Evolutionary conservation across 1,139 yeast genomes (phyloP), one percentile per base, ranked within the genome.

Genomic region (Taiozyma sp.): DNA sequence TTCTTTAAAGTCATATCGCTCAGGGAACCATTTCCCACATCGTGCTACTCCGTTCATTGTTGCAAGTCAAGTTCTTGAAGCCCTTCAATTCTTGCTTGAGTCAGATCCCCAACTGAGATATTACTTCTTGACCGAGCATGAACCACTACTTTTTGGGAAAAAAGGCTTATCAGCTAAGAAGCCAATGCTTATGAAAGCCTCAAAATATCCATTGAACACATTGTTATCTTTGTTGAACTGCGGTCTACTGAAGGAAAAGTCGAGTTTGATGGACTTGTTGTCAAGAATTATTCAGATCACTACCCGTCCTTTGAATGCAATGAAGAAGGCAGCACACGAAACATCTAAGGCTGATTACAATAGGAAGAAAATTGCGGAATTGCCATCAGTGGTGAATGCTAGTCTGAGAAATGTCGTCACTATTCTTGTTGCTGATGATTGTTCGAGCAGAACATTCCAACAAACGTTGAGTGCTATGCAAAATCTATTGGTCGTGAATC

Each of bases 391-490:
- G 56, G 86, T 91, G 2, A 83, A 79, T 45, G 70, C 74, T 42
- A 83, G 85, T 56, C 72, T 88, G 62, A 76, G 80, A 50, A 78
- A 79, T 53, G 73, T 89, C 47, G 84, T 88, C 21, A 77, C 82
- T 39, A 80, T 89, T 43, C 73, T 91, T 50, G 80, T 86, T n/a
- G 81, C 95, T 1, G 88, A 88, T 62, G 96, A 90, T 53, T 89
- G 97, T 65, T 83, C 91, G 29, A 85, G 89, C 57, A 79, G 85
- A 43, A 90, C 95, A 0, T 90, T 90, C 68, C 89, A 90, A 61
- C 87, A 91, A 64, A 84, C 95, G 0, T 75, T 91, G 47, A 81
- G 88, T 54, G 82, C 91, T 2, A 88, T 91, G 85, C 95, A 87
- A 60, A 85, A 88, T 62, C 67, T 91, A 50, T 80, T 89, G 0